Conservation (phyloP, 495 filamentous ascomycete genomes). For the Recurvomyces mirabilis region DNA sequence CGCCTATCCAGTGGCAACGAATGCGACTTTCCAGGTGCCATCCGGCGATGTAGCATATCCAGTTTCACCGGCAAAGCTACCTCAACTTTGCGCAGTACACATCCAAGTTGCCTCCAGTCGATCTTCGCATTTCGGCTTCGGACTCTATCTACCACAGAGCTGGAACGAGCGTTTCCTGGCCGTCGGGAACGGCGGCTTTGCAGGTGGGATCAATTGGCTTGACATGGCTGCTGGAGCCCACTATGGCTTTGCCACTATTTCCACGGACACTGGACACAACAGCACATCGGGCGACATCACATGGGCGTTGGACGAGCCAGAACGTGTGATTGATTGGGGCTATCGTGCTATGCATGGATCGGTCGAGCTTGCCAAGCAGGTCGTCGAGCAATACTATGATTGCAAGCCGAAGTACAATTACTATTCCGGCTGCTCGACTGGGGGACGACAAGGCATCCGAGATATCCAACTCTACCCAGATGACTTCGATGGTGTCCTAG, state of each 20-base stretch:
- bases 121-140: slow-evolving; percentile 37
- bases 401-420: slow-evolving; percentile 37
- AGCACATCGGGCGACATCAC: slow-evolving; percentile 28
- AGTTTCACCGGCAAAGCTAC: slow-evolving; percentile 35
- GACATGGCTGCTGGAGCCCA: slow-evolving; percentile 38
- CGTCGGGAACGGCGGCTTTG: slow-evolving; percentile 42
- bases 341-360: slow-evolving; percentile 42
- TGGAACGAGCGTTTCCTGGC: slow-evolving; percentile 43
- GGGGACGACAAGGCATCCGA: slow-evolving; percentile 47
- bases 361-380: slow-evolving; percentile 30
- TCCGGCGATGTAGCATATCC: slow-evolving; percentile 33
- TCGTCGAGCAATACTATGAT: slow-evolving; percentile 36
- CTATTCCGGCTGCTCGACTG: slow-evolving; percentile 48
- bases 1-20: slow-evolving; percentile 4
- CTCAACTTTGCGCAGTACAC: slow-evolving; percentile 39
- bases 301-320: slow-evolving; percentile 39
- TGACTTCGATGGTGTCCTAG: slow-evolving; percentile 57
- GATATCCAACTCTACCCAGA: slow-evolving; percentile 42
- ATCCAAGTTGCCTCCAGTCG: slow-evolving; percentile 36
- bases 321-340: slow-evolving; percentile 31
- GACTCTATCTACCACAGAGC: slow-evolving; percentile 38
- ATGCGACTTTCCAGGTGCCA: slow-evolving; percentile 16
- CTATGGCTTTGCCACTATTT: slow-evolving; percentile 42
- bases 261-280: slow-evolving; percentile 47
- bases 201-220: slow-evolving; percentile 42